Evolutionary conservation across 805 yeast genomes (phyloP), one percentile per base, ranked within the genome.

Genomic region (Candida schatavii): DNA sequence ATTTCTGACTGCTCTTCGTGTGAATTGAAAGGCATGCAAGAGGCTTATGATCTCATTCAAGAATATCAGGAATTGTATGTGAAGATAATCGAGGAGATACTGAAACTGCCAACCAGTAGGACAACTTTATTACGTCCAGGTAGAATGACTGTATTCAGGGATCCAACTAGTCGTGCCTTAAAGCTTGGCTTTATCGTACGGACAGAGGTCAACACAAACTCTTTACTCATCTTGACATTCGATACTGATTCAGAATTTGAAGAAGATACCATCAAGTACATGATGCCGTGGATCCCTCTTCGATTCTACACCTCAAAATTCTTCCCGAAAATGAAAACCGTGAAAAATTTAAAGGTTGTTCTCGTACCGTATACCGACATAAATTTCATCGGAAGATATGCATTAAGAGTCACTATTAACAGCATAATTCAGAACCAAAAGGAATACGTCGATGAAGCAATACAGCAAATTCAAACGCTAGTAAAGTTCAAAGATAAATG

Each of bases 121-220:
- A 68, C 70, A 26, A 61, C 72, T 30, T 44, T 63, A 15, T 60
- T 85, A 39, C 68, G 62, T 41, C 55, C 62, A 1, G 91, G 90
- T 2, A 68, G 84, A 45, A 55, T 85, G 37, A 52, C 86, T 40
- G 70, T 82, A 4, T 88, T 67, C 57, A 71, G 78, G 45, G 83
- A 81, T 53, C 57, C 59, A 4, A 55, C 66, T 5, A 72, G 62
- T 3, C 10, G 17, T 5, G 56, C 60, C 13, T 48, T 73, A 1
- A 58, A 66, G 37, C 61, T 77, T 10, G 95, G 89, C 4, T 72
- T 83, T 42, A 62, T 83, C 20, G 66, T 77, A 29, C 78, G 70
- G 54, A 45, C 72, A 49, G 62, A 68, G 56, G 40, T 57, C 46
- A 50, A 61, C 14, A 54, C 58, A 41, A 48, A 61, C 26, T 47